These are phyloP conservation scores for Parastagonospora avenae DNA, from an alignment of 2,329 filamentous ascomycete species.

Conservation along the genomic window DNA sequence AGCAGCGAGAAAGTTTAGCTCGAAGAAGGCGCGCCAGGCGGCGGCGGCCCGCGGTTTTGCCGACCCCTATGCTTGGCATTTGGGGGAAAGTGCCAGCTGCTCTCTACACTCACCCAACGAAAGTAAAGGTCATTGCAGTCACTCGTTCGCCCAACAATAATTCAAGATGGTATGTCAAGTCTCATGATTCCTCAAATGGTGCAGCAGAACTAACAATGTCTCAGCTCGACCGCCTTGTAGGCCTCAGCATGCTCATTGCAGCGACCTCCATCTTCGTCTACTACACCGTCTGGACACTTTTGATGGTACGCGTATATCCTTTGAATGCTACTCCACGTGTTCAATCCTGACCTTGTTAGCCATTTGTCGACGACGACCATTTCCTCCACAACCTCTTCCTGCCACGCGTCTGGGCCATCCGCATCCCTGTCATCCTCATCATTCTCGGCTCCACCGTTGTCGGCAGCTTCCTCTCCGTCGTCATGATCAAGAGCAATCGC, in stretches of 20 bases:
- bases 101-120: constrained; percentile 13
- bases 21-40: constrained; percentile 7
- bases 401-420: constrained; percentile 97
- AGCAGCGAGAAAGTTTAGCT: constrained; percentile 36
- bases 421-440: constrained; percentile 95
- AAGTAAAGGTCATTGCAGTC: constrained; percentile 15
- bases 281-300: constrained; percentile 96
- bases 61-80: constrained; percentile 17
- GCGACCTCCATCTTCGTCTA: constrained; percentile 79
- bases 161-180: constrained; percentile 36
- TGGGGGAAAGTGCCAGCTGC: constrained; percentile 20
- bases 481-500: constrained; percentile 98
- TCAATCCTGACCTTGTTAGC: constrained; percentile 59
- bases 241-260: constrained; percentile 76
- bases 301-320: constrained; percentile 72
- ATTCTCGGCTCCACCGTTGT: constrained; percentile 91
- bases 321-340: background rate
- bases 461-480: constrained; percentile 91
- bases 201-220: constrained; percentile 5
- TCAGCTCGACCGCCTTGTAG: constrained; percentile 88
- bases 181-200: background rate
- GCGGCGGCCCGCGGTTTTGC: constrained; percentile 21
- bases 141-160: constrained; percentile 18
- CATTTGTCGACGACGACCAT: constrained; percentile 95
- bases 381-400: constrained; percentile 94